Evolutionary conservation across 345 rosid genomes (phyloP).

Genomic region (Iberis pinnata): DNA sequence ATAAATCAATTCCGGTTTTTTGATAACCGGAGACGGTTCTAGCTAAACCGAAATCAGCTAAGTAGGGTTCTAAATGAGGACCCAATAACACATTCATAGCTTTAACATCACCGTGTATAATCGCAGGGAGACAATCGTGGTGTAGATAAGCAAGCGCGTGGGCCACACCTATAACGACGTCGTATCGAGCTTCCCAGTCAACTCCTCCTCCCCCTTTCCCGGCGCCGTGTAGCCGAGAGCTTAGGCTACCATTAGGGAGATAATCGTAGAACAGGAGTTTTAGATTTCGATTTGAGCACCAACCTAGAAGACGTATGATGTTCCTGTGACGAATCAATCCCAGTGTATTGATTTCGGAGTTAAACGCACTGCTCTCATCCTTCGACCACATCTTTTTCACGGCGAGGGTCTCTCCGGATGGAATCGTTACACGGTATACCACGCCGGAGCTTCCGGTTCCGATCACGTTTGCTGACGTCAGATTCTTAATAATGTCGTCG

Average conservation of each 20-base stretch:
- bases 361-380: constrained; percentile 51
- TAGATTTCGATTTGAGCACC: constrained; percentile 64
- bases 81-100: constrained; percentile 67
- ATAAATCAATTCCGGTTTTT: constrained; percentile 36
- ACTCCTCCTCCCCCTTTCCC: constrained; percentile 24
- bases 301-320: constrained; percentile 70
- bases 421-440: constrained; percentile 52
- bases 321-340: constrained; percentile 83
- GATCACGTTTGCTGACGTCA: constrained; percentile 53
- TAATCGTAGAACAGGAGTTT: constrained; percentile 68
- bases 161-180: constrained; percentile 65
- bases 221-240: constrained; percentile 44
- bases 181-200: constrained; percentile 67
- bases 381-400: constrained; percentile 59
- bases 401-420: constrained; percentile 52
- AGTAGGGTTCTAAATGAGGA: constrained; percentile 52
- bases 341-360: constrained; percentile 68
- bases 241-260: constrained; percentile 60
- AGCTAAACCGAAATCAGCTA: constrained; percentile 88
- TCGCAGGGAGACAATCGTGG: constrained; percentile 76
- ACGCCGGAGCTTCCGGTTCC: constrained; percentile 81
- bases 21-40: constrained; percentile 34
- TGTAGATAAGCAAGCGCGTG: constrained; percentile 79
- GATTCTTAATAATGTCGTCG: constrained; percentile 42
- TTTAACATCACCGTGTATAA: constrained; percentile 84